Conservation (phyloP, 768 basidiomycete species). For the Naganishia friedmannii region DNA sequence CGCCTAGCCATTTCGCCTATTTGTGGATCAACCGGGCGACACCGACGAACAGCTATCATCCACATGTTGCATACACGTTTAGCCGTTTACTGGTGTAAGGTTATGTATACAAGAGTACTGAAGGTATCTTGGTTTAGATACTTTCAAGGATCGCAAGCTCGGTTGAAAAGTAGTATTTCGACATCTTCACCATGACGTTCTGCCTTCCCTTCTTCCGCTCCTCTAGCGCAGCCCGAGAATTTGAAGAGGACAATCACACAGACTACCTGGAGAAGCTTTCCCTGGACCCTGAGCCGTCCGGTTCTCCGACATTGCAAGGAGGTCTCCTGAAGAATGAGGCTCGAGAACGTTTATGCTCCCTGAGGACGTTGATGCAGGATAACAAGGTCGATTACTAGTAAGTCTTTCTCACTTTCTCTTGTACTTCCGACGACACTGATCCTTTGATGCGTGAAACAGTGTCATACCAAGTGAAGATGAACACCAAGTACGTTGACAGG, state of each 20-base stretch:
- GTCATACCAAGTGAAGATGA: constrained; percentile 48
- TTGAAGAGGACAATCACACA: constrained; percentile 1
- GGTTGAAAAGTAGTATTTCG: too few species aligned
- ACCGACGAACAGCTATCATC: too few species aligned
- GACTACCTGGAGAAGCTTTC: background rate
- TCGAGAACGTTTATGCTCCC: constrained; percentile 33
- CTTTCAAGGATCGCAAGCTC: background rate
- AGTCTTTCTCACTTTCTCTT: constrained; percentile 25
- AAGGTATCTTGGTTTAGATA: too few species aligned
- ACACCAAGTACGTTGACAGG: constrained; percentile 36
- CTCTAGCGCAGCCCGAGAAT: background rate
- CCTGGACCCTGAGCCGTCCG: background rate
- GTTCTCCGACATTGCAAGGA: background rate
- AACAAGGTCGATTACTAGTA: constrained; percentile 49
- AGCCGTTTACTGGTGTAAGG: too few species aligned
- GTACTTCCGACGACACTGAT: background rate
- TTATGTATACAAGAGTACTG: too few species aligned
- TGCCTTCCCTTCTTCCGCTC: constrained; percentile 12
- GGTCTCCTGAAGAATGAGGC: constrained; percentile 10
- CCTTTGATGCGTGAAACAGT: constrained; percentile 27
- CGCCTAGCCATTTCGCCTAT: too few species aligned
- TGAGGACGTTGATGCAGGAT: constrained; percentile 38
- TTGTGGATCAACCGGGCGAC: too few species aligned
- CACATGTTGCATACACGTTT: too few species aligned
- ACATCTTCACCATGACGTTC: constrained; percentile 8